Evolutionary conservation across 768 basidiomycete species (phyloP), one percentile per base, ranked within the genome.

Genomic region (Kwoniella mangroviensis): DNA sequence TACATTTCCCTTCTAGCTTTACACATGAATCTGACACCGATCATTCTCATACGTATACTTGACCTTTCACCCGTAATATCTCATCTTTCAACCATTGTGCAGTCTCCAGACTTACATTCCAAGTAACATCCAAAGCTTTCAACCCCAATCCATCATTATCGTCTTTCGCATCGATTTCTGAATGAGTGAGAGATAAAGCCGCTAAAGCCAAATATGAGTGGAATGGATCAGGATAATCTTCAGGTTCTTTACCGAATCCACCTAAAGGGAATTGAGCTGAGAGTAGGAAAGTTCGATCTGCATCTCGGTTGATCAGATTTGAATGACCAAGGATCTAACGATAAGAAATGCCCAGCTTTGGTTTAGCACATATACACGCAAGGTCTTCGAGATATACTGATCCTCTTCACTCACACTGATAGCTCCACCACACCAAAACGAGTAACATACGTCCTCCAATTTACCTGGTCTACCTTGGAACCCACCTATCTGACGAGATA

Each of bases 121-220:
- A 84, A 54, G 90, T 76, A 0, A 90, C 88, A 74, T 95, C 89
- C 22, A 95, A 80, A 1, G 84, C 81, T 28, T 86, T 85, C 12
- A 95, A 85, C 40, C 79, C 83, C 90, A 91, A 91, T 7, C 69
- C 53, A 13, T 21, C 51, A 15, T 51, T 28, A 57, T 69, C 67
- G 2, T 42, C 21, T 24, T 42, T 52, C 49, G 1, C 34, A 34
- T 79, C 83, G 12, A 28, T 56, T 40, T 75, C 62, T 4, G 77
- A 78, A 43, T 73, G 71, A 0, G 74, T 88, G 77, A 95, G 86
- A 1, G 92, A 86, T 21, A 95, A 76, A 0, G 92, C 90, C 0
- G 96, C 94, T 43, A 97, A 84, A 2, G 92, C 89, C 40, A 98
- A 85, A 81, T 98, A 98, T 0, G 95, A 97, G 76, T 99, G 96